These are phyloP conservation scores for Gautieria morchelliformis DNA, from an alignment of 768 basidiomycete genomes.

Conservation along the genomic window DNA sequence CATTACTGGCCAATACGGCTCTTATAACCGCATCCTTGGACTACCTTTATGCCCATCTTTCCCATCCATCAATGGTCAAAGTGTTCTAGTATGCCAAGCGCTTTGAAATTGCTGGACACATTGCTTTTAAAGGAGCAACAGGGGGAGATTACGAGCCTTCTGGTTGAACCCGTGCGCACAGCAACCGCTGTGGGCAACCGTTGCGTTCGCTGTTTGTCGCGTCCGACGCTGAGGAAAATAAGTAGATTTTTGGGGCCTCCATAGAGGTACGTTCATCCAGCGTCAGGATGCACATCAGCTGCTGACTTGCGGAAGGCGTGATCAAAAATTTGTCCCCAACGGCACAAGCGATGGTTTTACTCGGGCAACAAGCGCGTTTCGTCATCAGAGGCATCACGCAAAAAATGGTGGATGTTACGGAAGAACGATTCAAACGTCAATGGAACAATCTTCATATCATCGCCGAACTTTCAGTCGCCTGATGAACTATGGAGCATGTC, in stretches of 20 bases:
- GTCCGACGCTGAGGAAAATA: slow-evolving; percentile 70
- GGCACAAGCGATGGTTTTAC: slow-evolving; percentile 80
- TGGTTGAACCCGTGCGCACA: slow-evolving; percentile 43
- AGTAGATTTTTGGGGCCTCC: slow-evolving; percentile 92
- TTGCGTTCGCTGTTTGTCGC: slow-evolving; percentile 79
- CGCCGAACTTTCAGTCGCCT: slow-evolving; percentile 37
- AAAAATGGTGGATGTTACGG: slow-evolving; percentile 44
- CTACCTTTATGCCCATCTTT: slow-evolving; percentile 67
- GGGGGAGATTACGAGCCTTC: slow-evolving; percentile 54
- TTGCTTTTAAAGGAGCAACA: slow-evolving; percentile 63
- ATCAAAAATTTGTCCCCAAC: slow-evolving; percentile 88
- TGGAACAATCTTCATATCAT: slow-evolving; percentile 61
- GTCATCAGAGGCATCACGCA: slow-evolving; percentile 81
- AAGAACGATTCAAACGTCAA: slow-evolving; percentile 63
- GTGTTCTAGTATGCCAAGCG: slow-evolving; percentile 65
- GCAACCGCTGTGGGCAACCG: slow-evolving; percentile 35
- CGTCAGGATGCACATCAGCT: slow-evolving; percentile 47
- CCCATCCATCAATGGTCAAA: slow-evolving; percentile 65
- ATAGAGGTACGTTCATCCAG: slow-evolving; percentile 72
- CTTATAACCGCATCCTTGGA: slow-evolving; percentile 65
- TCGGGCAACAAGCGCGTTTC: slow-evolving; percentile 63
- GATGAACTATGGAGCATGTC: slow-evolving; percentile 66
- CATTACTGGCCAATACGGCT: slow-evolving; percentile 58
- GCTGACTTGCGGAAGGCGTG: slow-evolving; percentile 81
- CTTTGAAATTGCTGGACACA: slow-evolving; percentile 57